Evolutionary conservation across 164 flowering plant species (phyloP).

Genomic region (Magnolia kwangsiensis): DNA sequence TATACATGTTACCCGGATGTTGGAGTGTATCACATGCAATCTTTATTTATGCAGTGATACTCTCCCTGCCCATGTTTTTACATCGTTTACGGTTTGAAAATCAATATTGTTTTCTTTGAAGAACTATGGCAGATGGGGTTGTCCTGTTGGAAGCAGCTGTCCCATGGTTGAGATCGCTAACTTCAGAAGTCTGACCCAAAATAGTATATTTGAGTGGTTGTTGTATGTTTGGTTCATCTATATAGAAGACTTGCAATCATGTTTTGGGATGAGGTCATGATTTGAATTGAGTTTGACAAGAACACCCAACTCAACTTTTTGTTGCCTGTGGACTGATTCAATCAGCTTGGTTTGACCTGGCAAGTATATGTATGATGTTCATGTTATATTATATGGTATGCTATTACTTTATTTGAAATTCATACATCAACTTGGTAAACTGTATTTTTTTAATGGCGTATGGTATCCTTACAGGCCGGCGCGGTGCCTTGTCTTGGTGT

Average conservation of each 20-base stretch:
- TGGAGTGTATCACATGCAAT: not conserved
- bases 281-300: not conserved
- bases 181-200: not conserved
- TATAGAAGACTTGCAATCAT: not conserved
- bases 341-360: constrained; percentile 1
- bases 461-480: too few relatives aligned
- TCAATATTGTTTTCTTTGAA: too few relatives aligned
- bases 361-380: not conserved
- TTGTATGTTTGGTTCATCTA: not conserved
- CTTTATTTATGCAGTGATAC: not conserved
- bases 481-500: too few relatives aligned
- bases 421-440: not conserved
- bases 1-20: not conserved
- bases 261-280: not conserved
- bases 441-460: too few relatives aligned
- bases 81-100: too few relatives aligned
- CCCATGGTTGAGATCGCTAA: not conserved
- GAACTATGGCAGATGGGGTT: not conserved
- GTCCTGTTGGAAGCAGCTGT: not conserved
- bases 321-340: not conserved
- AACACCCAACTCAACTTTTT: not conserved
- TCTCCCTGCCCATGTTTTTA: not conserved
- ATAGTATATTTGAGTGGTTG: not conserved
- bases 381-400: not conserved
- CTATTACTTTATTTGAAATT: too few relatives aligned